Percentiles rank a stretch among this genome's conserved stretches.
Evolutionary conservation across 352 stramenopile genomes (phyloP).

Genomic region (Globisporangium nagaii): DNA sequence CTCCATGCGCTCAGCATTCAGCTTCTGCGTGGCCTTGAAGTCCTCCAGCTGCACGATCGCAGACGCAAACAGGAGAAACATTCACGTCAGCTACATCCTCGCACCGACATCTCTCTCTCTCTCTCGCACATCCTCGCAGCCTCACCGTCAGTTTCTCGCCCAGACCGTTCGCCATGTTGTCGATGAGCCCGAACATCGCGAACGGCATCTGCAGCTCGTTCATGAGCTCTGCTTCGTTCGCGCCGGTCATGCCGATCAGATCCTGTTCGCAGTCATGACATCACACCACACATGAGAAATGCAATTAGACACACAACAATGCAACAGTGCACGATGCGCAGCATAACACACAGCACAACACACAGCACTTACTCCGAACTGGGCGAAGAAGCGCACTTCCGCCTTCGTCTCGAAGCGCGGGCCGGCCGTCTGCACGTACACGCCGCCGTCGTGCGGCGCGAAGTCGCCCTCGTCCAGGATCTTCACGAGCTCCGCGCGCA

Average conservation of each 20-base stretch:
- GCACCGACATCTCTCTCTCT: no score
- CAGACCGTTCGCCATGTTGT: slow-evolving; percentile 87
- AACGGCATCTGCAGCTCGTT: slow-evolving; percentile 81
- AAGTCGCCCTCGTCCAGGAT: slow-evolving; percentile 40
- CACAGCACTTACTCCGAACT: slow-evolving; percentile 47
- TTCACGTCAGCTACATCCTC: not conserved
- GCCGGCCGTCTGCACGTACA: slow-evolving; percentile 83
- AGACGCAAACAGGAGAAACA: not conserved
- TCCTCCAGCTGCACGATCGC: slow-evolving; percentile 30
- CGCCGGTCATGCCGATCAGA: slow-evolving; percentile 86
- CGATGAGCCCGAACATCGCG: slow-evolving; percentile 84
- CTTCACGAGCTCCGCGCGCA: slow-evolving; percentile 44
- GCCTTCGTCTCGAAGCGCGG: slow-evolving; percentile 89
- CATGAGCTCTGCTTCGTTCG: slow-evolving; percentile 82
- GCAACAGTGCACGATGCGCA: no score
- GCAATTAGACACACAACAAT: not conserved
- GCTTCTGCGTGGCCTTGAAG: slow-evolving; percentile 77
- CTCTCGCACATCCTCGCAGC: no score
- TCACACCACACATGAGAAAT: not conserved
- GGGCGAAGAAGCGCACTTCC: slow-evolving; percentile 85
- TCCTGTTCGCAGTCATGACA: no score
- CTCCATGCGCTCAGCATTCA: slow-evolving; percentile 69
- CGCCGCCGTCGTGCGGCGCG: slow-evolving; percentile 60
- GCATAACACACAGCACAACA: not conserved
- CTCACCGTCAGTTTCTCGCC: slow-evolving; percentile 66